These are phyloP conservation scores for Penicillium dipodomyicola DNA, from an alignment of 495 filamentous ascomycete genomes.

Conservation along the genomic window DNA sequence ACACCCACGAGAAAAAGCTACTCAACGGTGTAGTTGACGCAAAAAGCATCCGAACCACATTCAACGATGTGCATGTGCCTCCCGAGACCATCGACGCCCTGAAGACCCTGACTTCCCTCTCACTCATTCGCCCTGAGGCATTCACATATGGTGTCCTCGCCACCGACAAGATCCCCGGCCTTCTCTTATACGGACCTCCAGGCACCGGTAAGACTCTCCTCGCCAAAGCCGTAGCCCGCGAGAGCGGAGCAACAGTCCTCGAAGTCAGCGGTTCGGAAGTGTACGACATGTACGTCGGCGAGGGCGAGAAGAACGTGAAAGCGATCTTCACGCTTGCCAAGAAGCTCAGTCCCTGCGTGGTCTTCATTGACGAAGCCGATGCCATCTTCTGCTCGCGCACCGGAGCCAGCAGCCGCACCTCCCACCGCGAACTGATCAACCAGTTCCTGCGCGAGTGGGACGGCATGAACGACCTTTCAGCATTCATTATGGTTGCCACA, in stretches of 20 bases:
- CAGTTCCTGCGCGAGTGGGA: conserved; percentile 99
- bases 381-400: conserved; percentile 79
- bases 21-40: conserved; percentile 79
- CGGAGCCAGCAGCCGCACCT: conserved; percentile 53
- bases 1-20: conserved; percentile 76
- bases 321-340: conserved; percentile 89
- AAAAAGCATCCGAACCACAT: conserved; percentile 78
- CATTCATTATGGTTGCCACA: conserved; percentile 99
- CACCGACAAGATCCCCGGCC: conserved; percentile 83
- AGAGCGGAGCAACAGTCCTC: conserved; percentile 84
- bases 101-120: conserved; percentile 85
- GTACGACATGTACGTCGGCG: conserved; percentile 94
- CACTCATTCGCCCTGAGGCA: conserved; percentile 84
- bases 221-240: conserved; percentile 93
- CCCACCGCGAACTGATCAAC: conserved; percentile 89
- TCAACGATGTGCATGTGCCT: conserved; percentile 78
- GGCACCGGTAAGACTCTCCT: conserved; percentile 95
- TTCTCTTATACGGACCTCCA: conserved; percentile 90
- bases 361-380: conserved; percentile 98
- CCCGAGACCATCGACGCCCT: conserved; percentile 81
- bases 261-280: conserved; percentile 73
- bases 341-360: conserved; percentile 88
- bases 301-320: conserved; percentile 94
- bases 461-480: conserved; percentile 78
- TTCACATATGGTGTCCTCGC: conserved; percentile 95